A percentile compares a stretch with the other conserved stretches of the same genome.
phyloP scores from a whole-genome alignment of 2,329 filamentous ascomycete genomes.

The Ascochyta pisi region DNA sequence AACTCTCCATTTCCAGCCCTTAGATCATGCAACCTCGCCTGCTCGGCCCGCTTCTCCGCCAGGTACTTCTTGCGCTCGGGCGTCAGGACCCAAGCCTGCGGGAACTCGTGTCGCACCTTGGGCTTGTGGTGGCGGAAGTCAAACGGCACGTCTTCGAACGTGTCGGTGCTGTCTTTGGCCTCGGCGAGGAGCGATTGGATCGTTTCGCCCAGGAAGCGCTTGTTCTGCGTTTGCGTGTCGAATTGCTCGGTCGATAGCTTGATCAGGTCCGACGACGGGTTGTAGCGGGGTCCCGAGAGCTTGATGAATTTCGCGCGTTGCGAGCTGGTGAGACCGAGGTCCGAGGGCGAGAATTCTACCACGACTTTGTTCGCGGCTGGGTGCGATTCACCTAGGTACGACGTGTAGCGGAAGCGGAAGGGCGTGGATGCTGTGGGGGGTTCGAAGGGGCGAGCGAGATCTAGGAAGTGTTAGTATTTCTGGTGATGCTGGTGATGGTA shows the following conservation, averaged over 20 bases:
- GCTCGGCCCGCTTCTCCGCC: constrained; percentile 63
- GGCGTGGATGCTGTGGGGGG: constrained; percentile 43
- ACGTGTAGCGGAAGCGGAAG: constrained; percentile 94
- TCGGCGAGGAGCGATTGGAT: constrained; percentile 75
- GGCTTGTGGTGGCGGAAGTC: constrained; percentile 84
- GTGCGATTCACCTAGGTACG: constrained; percentile 92
- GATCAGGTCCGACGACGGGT: constrained; percentile 79
- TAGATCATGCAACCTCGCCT: constrained; percentile 61
- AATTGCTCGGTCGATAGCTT: constrained; percentile 93
- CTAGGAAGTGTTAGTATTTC: constrained; percentile 53
- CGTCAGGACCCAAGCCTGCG: constrained; percentile 82
- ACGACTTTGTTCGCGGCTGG: constrained; percentile 94
- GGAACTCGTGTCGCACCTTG: constrained; percentile 74
- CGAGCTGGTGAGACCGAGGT: constrained; percentile 71
- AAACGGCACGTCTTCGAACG: constrained; percentile 86
- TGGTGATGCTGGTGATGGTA: too few species aligned
- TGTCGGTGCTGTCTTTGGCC: constrained; percentile 77
- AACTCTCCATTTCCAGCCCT: constrained; percentile 62
- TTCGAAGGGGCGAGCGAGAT: constrained; percentile 81
- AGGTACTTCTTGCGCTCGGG: constrained; percentile 71
- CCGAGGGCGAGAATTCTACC: constrained; percentile 80
- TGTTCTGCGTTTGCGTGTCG: constrained; percentile 91
- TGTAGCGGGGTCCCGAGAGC: constrained; percentile 83
- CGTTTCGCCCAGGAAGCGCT: constrained; percentile 85
- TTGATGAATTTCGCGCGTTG: constrained; percentile 87